Evolutionary conservation across 2,329 filamentous ascomycete genomes (phyloP), one percentile per base, ranked within the genome.

Genomic region (Colletotrichum zoysiae): DNA sequence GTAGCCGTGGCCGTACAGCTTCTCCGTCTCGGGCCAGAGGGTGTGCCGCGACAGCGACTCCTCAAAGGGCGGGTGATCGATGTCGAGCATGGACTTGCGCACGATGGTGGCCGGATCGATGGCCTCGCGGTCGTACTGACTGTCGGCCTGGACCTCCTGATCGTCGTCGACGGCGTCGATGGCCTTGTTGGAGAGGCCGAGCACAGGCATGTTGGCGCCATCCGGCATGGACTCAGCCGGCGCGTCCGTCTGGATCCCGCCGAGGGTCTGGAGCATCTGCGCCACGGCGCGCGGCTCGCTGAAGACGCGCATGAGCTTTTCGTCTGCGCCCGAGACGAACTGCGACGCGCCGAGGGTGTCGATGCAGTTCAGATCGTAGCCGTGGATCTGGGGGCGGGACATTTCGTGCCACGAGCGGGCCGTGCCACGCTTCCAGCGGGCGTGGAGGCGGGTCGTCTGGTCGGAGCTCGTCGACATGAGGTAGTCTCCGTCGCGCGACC

Each of bases 251-350:
- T 83, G 80, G 70, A 94, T 90, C 6, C 88, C 90, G 74, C 91
- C 92, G 2, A 97, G 86, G 11, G 85, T 88, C 70, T 87, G 82
- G 3, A 98, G 87, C 75, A 98, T 87, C 23, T 88, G 86, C 0
- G 95, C 95, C 12, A 97, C 93, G 6, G 92, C 92, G 78, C 90
- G 93, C 7, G 96, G 96, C 82, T 97, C 91, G 78, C 93, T 91
- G 81, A 99, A 99, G 2, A 99, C 95, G 33, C 96, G 92, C 80
- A 99, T 89, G n/a, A 99, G 89, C 82, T 99, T 99, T 84, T 99
- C 96, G 75, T 99, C 96, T 3, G 96, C 96, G 8, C 96, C 96
- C 2, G 95, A 97, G 30, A 98, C 92, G 79, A 99, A 99, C 76
- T 92, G 92, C 9, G 89, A 87, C 9, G 88, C 82, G 9, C 90